These are phyloP conservation scores for Fusarium buharicum DNA, from an alignment of 2,329 filamentous ascomycete genomes.

Conservation along the genomic window DNA sequence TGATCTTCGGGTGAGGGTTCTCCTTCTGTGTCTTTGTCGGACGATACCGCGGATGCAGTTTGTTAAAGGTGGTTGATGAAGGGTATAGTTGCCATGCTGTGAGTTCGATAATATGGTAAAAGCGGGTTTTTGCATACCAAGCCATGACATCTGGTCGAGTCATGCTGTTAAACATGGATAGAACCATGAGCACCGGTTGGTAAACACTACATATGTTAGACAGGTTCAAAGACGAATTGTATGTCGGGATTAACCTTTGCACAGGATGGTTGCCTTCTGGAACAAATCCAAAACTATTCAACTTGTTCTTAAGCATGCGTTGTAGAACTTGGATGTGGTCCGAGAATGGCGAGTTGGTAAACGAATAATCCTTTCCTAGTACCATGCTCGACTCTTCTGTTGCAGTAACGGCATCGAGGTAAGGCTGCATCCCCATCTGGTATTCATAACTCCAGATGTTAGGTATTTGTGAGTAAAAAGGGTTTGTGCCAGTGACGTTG, in stretches of 20 bases:
- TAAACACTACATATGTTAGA: conserved; percentile 37
- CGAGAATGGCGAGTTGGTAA: conserved; percentile 48
- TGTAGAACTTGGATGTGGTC: conserved; percentile 47
- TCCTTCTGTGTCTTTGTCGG: conserved; percentile 44
- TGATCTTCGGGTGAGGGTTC: conserved; percentile 44
- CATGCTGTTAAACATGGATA: conserved; percentile 51
- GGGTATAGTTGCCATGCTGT: conserved; percentile 50
- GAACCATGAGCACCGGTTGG: conserved; percentile 46
- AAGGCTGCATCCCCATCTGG: conserved; percentile 46
- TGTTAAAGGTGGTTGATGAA: conserved; percentile 42
- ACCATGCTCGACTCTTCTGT: conserved; percentile 35
- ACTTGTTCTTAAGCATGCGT: conserved; percentile 41
- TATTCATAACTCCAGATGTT: conserved; percentile 49
- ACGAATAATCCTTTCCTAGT: conserved; percentile 41
- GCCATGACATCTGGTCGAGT: conserved; percentile 50
- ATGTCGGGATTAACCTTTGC: conserved; percentile 20
- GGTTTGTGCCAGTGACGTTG: conserved; percentile 20
- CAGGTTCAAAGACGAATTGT: rapidly evolving
- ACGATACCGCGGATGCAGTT: conserved; percentile 45
- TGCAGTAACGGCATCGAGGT: conserved; percentile 42
- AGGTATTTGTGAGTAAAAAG: conserved; percentile 42
- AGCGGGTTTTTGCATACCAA: conserved; percentile 55
- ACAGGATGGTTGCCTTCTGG: conserved; percentile 22
- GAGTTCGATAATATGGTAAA: conserved; percentile 50
- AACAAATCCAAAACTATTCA: conserved; percentile 28